Evolutionary conservation across 345 rosid species (phyloP).

Genomic region (Eucalyptus sideroxylon): DNA sequence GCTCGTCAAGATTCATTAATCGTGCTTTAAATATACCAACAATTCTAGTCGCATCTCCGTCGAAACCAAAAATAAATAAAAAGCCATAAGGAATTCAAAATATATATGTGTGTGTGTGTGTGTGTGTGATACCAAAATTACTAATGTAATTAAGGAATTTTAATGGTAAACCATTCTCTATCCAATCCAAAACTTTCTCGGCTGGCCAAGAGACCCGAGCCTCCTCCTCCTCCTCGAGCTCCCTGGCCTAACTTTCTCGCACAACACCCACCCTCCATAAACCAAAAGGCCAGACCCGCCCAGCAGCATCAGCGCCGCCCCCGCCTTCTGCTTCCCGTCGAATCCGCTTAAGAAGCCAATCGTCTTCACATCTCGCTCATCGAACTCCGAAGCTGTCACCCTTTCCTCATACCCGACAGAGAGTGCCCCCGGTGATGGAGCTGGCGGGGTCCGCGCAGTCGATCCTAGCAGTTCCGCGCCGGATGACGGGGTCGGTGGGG

Average conservation of each 20-base stretch:
- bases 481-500: background rate
- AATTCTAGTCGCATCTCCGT: background rate
- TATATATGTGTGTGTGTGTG: rapidly evolving
- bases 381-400: background rate
- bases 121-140: background rate
- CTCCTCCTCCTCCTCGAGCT: background rate
- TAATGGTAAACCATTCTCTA: background rate
- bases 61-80: background rate
- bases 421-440: background rate
- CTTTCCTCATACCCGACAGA: background rate
- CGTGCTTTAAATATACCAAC: background rate
- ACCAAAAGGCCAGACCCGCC: background rate
- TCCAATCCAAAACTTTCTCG: background rate
- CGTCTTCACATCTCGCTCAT: background rate
- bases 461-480: background rate
- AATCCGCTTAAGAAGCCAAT: background rate
- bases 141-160: background rate
- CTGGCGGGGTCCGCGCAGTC: background rate
- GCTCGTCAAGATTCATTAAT: background rate
- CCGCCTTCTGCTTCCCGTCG: background rate
- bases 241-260: background rate
- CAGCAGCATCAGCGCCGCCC: background rate
- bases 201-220: background rate
- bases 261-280: background rate
- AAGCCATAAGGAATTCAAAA: background rate